These are phyloP conservation scores for Monosporascus sp. DNA, from an alignment of 2,329 filamentous ascomycete species.

Conservation along the genomic window DNA sequence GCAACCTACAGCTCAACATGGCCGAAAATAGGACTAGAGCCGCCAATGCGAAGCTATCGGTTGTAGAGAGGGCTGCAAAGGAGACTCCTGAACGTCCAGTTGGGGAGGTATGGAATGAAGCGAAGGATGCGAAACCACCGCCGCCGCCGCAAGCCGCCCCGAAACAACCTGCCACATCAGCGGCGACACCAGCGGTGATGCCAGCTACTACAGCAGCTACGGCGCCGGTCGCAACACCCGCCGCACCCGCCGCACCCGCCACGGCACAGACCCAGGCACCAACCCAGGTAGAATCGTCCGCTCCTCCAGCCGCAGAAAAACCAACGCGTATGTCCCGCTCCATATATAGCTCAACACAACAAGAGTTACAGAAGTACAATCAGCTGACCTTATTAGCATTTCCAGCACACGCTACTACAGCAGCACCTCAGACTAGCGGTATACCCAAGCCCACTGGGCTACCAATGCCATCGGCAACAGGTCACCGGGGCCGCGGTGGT, in stretches of 20 bases:
- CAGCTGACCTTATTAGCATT: too few species aligned
- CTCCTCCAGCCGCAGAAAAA: background rate
- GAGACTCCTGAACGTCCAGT: conserved; percentile 83
- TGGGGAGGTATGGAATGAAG: conserved; percentile 78
- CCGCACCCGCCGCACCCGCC: background rate
- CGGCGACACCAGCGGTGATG: conserved; percentile 5
- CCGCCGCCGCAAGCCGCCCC: conserved; percentile 13
- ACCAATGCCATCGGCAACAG: conserved; percentile 31
- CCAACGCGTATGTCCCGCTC: conserved; percentile 1
- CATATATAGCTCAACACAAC: too few species aligned
- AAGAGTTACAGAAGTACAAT: too few species aligned
- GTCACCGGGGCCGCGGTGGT: conserved; percentile 25
- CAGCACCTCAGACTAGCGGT: conserved; percentile 5
- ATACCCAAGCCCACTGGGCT: conserved; percentile 28
- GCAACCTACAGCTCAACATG: conserved; percentile 71
- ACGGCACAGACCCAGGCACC: background rate
- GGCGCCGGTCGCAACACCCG: background rate
- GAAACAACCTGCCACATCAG: conserved; percentile 23
- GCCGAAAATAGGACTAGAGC: conserved; percentile 62
- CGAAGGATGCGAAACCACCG: conserved; percentile 58
- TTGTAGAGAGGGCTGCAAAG: conserved; percentile 75
- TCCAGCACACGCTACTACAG: background rate
- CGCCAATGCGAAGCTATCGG: conserved; percentile 65
- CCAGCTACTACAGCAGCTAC: conserved; percentile 1
- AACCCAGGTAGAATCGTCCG: background rate